These are phyloP conservation scores for Psidium guajava DNA, from an alignment of 345 rosid species.

Conservation along the genomic window DNA sequence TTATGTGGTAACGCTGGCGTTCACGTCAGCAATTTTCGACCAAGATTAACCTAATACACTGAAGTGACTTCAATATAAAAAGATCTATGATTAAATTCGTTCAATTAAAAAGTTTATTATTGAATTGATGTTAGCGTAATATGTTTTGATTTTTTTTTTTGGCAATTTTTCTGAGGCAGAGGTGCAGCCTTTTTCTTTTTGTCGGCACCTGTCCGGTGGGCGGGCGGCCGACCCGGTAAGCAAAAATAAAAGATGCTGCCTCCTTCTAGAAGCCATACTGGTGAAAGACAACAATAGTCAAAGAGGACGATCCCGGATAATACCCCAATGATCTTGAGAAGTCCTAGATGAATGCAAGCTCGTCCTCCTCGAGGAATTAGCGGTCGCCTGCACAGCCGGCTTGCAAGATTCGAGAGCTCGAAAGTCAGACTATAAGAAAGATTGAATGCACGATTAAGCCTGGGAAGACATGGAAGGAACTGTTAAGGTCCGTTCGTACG, in stretches of 20 bases:
- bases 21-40: too few relatives aligned
- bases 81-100: rapidly evolving
- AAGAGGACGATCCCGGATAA: not conserved
- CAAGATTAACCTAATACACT: too few relatives aligned
- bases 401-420: not conserved
- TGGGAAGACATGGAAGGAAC: too few relatives aligned
- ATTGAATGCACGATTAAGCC: too few relatives aligned
- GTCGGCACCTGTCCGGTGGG: not conserved
- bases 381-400: not conserved
- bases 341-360: not conserved
- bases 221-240: not conserved
- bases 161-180: too few relatives aligned
- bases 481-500: too few relatives aligned
- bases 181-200: not conserved
- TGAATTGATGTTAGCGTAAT: too few relatives aligned
- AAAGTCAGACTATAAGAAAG: not conserved
- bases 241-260: not conserved
- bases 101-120: too few relatives aligned
- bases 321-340: not conserved
- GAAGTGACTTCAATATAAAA: too few relatives aligned
- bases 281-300: not conserved
- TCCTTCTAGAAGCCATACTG: not conserved
- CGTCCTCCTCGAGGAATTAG: not conserved
- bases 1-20: too few relatives aligned
- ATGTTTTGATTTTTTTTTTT: too few relatives aligned